Evolutionary conservation across 345 rosid species (phyloP), one percentile per base, ranked within the genome.

Genomic region (Gossypium thurberi): DNA sequence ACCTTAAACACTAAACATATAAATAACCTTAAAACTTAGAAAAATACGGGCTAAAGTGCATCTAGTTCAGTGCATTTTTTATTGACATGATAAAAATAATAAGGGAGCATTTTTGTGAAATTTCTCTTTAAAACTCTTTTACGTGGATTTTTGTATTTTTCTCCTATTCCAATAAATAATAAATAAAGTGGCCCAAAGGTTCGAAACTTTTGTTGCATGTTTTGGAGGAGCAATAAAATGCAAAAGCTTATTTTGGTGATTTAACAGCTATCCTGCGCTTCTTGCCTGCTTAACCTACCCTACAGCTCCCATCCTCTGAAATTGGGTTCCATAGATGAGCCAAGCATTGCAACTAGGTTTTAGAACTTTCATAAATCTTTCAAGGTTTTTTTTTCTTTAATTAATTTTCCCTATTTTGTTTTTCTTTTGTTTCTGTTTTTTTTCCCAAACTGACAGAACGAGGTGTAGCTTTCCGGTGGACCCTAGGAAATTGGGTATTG

Each of bases 391-490:
- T 55, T 12, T 75, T 1, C 43, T 73, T 55, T 75, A 13, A 68
- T 70, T 40, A 46, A 46, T 73, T 75, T 17, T 14, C 18, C 12
- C 20, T 13, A 2, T 44, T 57, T 62, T 74, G 66, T n/a, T 8
- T n/a, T 2, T 13, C 33, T 33, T 33, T 33, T 33, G 40, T 33
- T 33, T 33, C 40, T 17, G 47, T 63, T 61, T 52, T 50, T 74
- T 58, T 42, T n/a, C 55, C 18, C 11, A 62, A 69, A 47, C 74
- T 58, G 21, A 75, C 66, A 33, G 77, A 73, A 10, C 67, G 80
- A 56, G 73, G 10, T 82, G 81, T 83, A 83, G 97, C 60, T 78
- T 82, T 80, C 81, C 86, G 67, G 87, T 47, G 37, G 72, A 77
- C 57, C 73, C 81, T 33, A 73, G 82, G 76, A 78, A 73, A 42